Conservation (phyloP, 2,329 filamentous ascomycete species). For the Aspergillus sojae region DNA sequence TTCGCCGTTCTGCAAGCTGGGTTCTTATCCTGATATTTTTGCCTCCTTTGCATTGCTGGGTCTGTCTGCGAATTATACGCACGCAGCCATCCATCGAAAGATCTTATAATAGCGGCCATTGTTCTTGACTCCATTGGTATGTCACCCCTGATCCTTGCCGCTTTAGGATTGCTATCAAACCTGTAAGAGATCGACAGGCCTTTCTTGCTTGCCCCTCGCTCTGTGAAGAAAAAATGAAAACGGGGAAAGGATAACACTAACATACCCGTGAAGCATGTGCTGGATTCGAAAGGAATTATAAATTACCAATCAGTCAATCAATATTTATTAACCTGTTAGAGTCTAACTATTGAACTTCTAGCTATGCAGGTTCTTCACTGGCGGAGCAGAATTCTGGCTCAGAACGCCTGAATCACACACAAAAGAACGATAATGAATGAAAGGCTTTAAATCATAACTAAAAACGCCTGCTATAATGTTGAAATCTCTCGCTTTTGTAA, state of each 20-base stretch:
- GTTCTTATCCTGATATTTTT: too few species aligned
- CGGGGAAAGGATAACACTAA: background rate
- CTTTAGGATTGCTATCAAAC: background rate
- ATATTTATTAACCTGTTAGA: too few species aligned
- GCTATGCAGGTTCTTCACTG: too few species aligned
- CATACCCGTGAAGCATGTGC: background rate
- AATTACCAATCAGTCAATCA: background rate
- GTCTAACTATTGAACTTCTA: too few species aligned
- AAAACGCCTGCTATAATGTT: too few species aligned
- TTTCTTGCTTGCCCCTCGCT: background rate
- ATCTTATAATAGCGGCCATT: background rate
- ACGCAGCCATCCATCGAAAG: background rate
- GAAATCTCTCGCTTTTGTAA: too few species aligned
- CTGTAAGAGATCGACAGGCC: background rate
- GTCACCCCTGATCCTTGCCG: background rate
- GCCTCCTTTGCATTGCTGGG: background rate
- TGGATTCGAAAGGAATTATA: background rate
- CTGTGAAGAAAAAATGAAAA: background rate
- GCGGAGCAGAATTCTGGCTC: too few species aligned
- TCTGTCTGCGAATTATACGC: background rate
- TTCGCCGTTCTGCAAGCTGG: background rate
- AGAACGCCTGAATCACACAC: too few species aligned
- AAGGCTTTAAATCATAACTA: too few species aligned
- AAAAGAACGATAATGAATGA: too few species aligned
- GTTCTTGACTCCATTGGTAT: background rate